Evolutionary conservation across 1,284 basidiomycete genomes (phyloP), one percentile per base, ranked within the genome.

Genomic region (Ceratobasidium sp.): DNA sequence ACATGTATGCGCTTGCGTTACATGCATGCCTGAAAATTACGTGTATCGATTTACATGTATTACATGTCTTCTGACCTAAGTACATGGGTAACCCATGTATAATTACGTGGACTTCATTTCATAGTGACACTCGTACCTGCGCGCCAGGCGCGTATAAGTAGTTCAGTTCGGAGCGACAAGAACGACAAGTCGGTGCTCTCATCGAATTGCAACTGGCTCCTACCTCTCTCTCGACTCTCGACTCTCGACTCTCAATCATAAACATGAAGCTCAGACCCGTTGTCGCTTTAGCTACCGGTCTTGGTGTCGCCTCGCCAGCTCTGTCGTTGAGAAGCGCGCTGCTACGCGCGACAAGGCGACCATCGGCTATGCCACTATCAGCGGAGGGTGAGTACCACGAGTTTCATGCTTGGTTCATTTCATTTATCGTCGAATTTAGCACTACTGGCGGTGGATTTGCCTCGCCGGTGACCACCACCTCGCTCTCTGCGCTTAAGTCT

Each of bases 401-500:
- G n/a, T 1, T 26, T 8, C 13, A 23, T 8, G n/a, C 53, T 15
- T 23, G 7, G 6, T 23, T 54, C 28, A 54, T 54, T 20, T 47
- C 45, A 26, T n/a, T 54, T 3, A 23, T 26, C 28, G 11, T 15
- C 13, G n/a, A 23, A 17, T 13, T 7, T 28, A 71, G 75, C 33
- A 76, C 75, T 15, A 76, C 75, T 61, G 75, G 75, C 31, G 75
- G 75, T 47, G 66, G 56, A 20, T 66, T 51, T 61, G 75, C 65
- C 11, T 47, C 75, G 17, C 51, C 75, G 23, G 56, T 63, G 23
- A 76, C 75, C 28, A 67, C 71, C 11, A 69, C 65, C 20, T 71
- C 75, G 7, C 58, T 76, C 13, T 33, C 64, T 39, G 61, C 54
- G 23, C 64, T 76, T 64, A 87, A 85, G 63, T 37, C 82, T 31